A percentile compares a stretch with the other conserved stretches of the same genome.
Evolutionary conservation across 257 asterid genomes (phyloP).

Genomic region (Solanum sitiens): DNA sequence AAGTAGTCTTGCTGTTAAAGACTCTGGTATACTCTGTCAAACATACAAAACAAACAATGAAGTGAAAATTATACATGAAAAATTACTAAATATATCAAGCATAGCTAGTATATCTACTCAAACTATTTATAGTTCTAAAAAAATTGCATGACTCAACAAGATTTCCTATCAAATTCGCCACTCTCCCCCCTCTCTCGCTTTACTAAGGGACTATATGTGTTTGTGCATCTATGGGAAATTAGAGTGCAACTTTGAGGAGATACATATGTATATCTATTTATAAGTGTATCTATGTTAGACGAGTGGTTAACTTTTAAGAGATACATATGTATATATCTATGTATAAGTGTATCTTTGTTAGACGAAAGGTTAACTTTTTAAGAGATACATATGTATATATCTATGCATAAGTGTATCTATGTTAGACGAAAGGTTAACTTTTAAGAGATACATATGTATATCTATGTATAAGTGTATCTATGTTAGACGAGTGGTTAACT

Average conservation of each 20-base stretch:
- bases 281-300: not conserved
- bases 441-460: too few relatives aligned
- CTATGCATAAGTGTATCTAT: not conserved
- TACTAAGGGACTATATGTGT: not conserved
- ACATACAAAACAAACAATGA: not conserved
- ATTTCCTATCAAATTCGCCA: not conserved
- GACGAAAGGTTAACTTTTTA: too few relatives aligned
- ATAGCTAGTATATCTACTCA: not conserved
- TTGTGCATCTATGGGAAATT: not conserved
- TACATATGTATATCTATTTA: too few relatives aligned
- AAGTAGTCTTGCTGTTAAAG: conserved; percentile 64
- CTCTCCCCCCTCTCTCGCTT: not conserved
- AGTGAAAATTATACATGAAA: not conserved
- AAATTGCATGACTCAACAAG: not conserved
- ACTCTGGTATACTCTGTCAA: conserved; percentile 73
- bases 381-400: not conserved
- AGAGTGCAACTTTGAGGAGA: not conserved
- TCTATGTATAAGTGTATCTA: too few relatives aligned
- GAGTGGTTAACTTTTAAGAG: too few relatives aligned
- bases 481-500: too few relatives aligned
- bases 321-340: too few relatives aligned
- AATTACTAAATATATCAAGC: not conserved
- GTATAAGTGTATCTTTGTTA: too few relatives aligned
- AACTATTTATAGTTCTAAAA: not conserved
- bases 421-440: too few relatives aligned